Evolutionary conservation across 148 eudicot genomes (phyloP).

Genomic region (Cornus suecica): DNA sequence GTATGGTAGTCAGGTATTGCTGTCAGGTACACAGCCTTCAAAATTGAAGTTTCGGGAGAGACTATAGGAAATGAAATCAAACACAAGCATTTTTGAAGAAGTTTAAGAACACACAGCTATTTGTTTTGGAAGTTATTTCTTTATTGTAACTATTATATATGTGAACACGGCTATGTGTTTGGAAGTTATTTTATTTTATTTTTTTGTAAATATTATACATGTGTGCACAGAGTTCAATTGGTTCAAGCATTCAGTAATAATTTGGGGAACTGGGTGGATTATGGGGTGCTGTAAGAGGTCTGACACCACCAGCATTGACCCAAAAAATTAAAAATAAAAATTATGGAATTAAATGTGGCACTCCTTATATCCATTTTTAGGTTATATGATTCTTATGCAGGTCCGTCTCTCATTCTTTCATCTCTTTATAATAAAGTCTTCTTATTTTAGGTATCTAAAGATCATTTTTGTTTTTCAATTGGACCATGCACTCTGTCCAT

Average conservation of each 20-base stretch:
- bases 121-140: background rate
- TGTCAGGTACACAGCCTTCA: background rate
- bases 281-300: no score
- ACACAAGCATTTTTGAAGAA: background rate
- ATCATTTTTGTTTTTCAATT: background rate
- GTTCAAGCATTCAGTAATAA: background rate
- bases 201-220: background rate
- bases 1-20: background rate
- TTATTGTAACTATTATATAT: background rate
- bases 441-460: background rate
- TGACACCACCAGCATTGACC: no score
- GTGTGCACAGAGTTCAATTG: background rate
- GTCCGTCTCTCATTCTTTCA: background rate
- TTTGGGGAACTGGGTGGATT: no score
- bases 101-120: background rate
- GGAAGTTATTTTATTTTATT: background rate
- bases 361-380: background rate
- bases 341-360: no score
- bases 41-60: background rate
- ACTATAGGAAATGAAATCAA: background rate
- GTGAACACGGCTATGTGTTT: background rate
- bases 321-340: no score
- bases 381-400: background rate
- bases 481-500: background rate
- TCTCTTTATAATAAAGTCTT: background rate